Evolutionary conservation across 2,329 filamentous ascomycete genomes (phyloP).

Genomic region (Elsinoe batatas): DNA sequence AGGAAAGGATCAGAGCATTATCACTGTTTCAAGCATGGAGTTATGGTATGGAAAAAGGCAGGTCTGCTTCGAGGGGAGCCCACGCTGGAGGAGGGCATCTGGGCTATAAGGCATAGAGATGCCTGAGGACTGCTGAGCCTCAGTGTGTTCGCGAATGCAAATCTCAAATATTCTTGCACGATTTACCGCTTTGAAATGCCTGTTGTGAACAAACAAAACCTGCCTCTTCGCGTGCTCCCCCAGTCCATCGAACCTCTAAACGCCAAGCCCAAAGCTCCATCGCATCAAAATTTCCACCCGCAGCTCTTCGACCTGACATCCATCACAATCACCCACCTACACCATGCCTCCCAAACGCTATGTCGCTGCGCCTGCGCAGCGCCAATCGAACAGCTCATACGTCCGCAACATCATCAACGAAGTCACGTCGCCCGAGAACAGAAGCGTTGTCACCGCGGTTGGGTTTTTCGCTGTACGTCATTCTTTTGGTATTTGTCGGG

Average conservation of each 20-base stretch:
- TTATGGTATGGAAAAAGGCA: background rate
- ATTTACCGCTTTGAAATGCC: too few species aligned
- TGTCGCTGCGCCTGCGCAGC: background rate
- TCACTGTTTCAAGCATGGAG: background rate
- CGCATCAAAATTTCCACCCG: constrained; percentile 3
- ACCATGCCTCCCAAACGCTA: constrained; percentile 16
- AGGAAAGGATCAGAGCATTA: background rate
- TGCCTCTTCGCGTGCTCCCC: background rate
- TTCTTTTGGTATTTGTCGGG: background rate
- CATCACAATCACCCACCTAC: background rate
- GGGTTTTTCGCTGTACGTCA: constrained; percentile 42
- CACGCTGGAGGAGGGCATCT: too few species aligned
- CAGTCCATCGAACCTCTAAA: background rate
- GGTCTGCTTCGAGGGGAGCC: too few species aligned
- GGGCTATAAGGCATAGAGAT: too few species aligned
- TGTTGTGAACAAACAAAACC: too few species aligned
- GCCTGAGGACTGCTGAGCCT: too few species aligned
- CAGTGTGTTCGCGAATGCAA: too few species aligned
- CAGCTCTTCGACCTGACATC: background rate
- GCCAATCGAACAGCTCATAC: constrained; percentile 23
- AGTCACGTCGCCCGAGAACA: constrained; percentile 40
- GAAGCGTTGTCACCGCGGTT: constrained; percentile 38
- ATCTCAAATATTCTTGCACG: too few species aligned
- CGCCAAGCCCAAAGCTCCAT: background rate
- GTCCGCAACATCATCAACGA: constrained; percentile 31